phyloP scores from a whole-genome alignment of 1,139 yeast species.

The Geotrichum citri-aurantii region DNA sequence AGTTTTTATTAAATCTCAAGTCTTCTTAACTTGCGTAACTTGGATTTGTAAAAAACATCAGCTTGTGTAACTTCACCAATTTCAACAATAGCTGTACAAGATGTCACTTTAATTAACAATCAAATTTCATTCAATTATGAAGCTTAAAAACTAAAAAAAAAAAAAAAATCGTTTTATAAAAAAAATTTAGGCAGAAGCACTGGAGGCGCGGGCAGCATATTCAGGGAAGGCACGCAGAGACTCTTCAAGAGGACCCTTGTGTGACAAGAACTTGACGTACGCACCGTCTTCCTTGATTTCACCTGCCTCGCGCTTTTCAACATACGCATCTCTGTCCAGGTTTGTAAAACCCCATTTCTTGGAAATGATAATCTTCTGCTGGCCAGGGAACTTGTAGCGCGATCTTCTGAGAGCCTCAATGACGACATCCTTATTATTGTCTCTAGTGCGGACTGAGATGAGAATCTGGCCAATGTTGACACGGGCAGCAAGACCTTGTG shows the following conservation, averaged over 20 bases:
- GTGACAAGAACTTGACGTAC: conserved; percentile 95
- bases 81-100: not conserved
- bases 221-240: conserved; percentile 96
- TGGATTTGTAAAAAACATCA: not conserved
- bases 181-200: conserved; percentile 5
- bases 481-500: conserved; percentile 99
- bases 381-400: conserved; percentile 99
- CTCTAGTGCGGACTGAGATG: conserved; percentile 98
- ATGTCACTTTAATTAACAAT: not conserved
- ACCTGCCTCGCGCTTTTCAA: conserved; percentile 90
- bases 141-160: not conserved
- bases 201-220: conserved; percentile 42
- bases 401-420: conserved; percentile 99
- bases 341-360: conserved; percentile 99
- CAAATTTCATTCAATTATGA: not conserved
- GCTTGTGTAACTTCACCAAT: not conserved
- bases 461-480: conserved; percentile 98
- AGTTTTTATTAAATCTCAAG: not conserved
- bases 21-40: not conserved
- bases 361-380: conserved; percentile 97
- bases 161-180: not conserved
- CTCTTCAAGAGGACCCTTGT: conserved; percentile 89
- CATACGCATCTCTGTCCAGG: conserved; percentile 95
- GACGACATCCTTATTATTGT: conserved; percentile 93
- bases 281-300: conserved; percentile 99